These are phyloP conservation scores for Tolypocladium album DNA, from an alignment of 2,329 filamentous ascomycete genomes.

Conservation along the genomic window DNA sequence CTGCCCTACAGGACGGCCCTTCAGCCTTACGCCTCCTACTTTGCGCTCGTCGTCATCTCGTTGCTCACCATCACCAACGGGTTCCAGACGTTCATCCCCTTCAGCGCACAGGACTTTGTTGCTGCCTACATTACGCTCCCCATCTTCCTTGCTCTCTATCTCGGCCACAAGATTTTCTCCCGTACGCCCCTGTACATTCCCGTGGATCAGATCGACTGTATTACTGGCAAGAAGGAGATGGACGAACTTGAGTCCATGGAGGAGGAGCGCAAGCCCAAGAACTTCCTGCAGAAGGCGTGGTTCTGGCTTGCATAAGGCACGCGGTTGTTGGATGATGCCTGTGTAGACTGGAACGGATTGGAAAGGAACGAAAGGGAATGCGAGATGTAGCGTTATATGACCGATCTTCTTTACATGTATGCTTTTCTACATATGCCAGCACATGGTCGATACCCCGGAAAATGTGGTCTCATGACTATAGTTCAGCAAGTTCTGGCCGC, in stretches of 20 bases:
- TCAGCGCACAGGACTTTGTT: slow-evolving; percentile 53
- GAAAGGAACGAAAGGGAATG: too few relatives aligned
- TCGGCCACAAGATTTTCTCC: slow-evolving; percentile 46
- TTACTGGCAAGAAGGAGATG: slow-evolving; percentile 52
- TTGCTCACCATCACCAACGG: slow-evolving; percentile 64
- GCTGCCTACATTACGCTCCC: slow-evolving; percentile 53
- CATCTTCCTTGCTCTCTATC: slow-evolving; percentile 48
- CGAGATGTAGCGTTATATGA: background rate
- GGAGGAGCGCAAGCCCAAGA: slow-evolving; percentile 34
- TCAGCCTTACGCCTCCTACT: slow-evolving; percentile 55
- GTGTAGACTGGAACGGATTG: background rate
- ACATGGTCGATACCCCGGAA: slow-evolving; percentile 3
- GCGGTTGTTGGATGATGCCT: background rate
- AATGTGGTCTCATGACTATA: background rate
- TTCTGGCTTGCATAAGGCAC: slow-evolving; percentile 39
- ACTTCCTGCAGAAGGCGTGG: slow-evolving; percentile 41
- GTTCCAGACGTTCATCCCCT: slow-evolving; percentile 66
- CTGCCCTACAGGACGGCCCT: slow-evolving; percentile 41
- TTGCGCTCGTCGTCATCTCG: slow-evolving; percentile 44
- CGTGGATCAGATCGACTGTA: slow-evolving; percentile 41
- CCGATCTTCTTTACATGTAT: background rate
- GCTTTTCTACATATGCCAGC: background rate
- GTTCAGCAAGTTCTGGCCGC: background rate
- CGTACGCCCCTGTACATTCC: slow-evolving; percentile 31
- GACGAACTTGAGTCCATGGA: slow-evolving; percentile 43